Conservation (phyloP, 257 asterid species). For the Solanum rostratum region DNA sequence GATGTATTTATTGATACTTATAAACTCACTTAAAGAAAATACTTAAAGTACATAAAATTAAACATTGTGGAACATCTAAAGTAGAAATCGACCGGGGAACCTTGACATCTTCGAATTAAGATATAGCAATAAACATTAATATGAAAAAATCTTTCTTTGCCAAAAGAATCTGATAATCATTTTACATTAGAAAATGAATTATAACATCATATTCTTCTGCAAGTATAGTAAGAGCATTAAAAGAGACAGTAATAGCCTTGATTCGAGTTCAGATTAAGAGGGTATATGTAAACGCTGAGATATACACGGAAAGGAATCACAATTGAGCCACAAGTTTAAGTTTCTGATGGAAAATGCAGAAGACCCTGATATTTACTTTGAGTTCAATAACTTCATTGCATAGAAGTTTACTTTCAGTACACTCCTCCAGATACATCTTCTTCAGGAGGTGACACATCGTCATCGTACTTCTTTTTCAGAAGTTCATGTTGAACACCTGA, state of each 20-base stretch:
- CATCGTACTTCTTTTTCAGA: conserved; percentile 41
- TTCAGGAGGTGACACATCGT: conserved; percentile 47
- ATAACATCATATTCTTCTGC: too few relatives aligned
- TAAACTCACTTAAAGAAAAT: not conserved
- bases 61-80: not conserved
- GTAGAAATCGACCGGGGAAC: not conserved
- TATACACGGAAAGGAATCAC: too few relatives aligned
- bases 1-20: not conserved
- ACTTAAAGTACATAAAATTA: not conserved
- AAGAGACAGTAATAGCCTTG: too few relatives aligned
- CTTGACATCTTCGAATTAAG: not conserved
- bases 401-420: conserved; percentile 54
- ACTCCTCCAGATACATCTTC: conserved; percentile 64
- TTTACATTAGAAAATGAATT: too few relatives aligned
- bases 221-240: too few relatives aligned
- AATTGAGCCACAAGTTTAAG: too few relatives aligned
- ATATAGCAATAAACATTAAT: not conserved
- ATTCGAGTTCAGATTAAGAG: too few relatives aligned
- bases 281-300: too few relatives aligned
- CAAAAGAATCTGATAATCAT: too few relatives aligned
- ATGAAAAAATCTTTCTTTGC: not conserved
- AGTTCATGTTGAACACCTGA: conserved; percentile 53
- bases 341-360: conserved; percentile 19
- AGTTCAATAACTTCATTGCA: conserved; percentile 92
- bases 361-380: conserved; percentile 89